Evolutionary conservation across 441 rosid species (phyloP).

Genomic region (Pelargonium australe): DNA sequence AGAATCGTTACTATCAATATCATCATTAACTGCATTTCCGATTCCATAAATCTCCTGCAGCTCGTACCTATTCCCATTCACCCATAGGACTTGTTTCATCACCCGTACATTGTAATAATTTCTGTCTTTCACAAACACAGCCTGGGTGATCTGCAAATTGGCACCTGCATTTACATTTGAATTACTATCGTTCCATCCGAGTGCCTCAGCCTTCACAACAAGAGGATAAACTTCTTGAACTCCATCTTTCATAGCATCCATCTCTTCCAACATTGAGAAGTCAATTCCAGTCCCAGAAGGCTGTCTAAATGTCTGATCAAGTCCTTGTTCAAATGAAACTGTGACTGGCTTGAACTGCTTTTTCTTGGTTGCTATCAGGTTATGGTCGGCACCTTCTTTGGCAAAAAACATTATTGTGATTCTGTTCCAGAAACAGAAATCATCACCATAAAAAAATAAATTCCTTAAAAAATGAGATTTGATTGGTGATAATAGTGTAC

Average conservation of each 20-base stretch:
- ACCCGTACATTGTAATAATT: constrained; percentile 55
- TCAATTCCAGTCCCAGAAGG: constrained; percentile 85
- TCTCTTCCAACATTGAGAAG: constrained; percentile 76
- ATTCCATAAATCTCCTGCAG: constrained; percentile 75
- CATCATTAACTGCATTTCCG: constrained; percentile 50
- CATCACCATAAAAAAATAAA: neutral
- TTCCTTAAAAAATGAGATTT: neutral
- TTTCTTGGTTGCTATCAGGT: constrained; percentile 57
- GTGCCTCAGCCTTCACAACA: constrained; percentile 74
- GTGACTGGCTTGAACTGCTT: constrained; percentile 51
- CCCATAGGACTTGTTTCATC: constrained; percentile 69
- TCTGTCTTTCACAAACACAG: constrained; percentile 51
- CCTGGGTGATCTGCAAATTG: constrained; percentile 62
- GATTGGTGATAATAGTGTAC: neutral
- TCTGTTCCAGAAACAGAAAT: constrained; percentile 31
- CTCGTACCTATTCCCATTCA: constrained; percentile 72
- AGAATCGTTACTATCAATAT: constrained; percentile 51
- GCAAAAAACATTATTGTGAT: constrained; percentile 79
- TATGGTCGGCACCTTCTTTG: constrained; percentile 68
- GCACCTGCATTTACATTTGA: constrained; percentile 36
- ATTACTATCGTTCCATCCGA: constrained; percentile 34
- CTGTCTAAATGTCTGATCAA: constrained; percentile 65
- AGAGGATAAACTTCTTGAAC: constrained; percentile 81
- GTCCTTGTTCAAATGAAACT: constrained; percentile 66
- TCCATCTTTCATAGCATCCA: constrained; percentile 63